phyloP scores from a whole-genome alignment of 805 yeast species.

The Torulaspora microellipsoides region DNA sequence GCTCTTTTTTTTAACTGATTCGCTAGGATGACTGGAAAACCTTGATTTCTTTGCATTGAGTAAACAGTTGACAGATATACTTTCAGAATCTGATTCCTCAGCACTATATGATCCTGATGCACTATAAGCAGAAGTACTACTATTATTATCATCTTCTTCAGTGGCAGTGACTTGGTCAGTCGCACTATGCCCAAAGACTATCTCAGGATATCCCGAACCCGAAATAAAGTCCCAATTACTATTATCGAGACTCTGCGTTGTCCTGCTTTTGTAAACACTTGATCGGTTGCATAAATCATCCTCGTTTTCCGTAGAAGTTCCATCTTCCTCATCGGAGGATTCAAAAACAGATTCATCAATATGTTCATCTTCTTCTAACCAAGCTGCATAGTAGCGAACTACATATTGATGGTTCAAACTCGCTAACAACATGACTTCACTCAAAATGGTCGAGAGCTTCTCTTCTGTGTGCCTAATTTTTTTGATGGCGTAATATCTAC shows the following conservation, averaged over 20 bases:
- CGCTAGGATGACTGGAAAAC: conserved; percentile 2
- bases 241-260: conserved; percentile 19
- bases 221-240: conserved; percentile 63
- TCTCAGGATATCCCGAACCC: conserved; percentile 44
- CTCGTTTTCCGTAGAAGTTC: conserved; percentile 12
- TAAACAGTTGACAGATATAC: background rate
- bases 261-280: conserved; percentile 31
- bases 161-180: conserved; percentile 20
- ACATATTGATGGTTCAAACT: conserved; percentile 92
- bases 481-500: conserved; percentile 90
- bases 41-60: background rate
- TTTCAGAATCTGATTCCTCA: background rate
- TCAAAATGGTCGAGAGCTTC: conserved; percentile 72
- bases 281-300: conserved; percentile 28
- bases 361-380: conserved; percentile 75
- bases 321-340: conserved; percentile 32
- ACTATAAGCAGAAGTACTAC: conserved; percentile 5
- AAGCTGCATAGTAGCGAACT: conserved; percentile 93
- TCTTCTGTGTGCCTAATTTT: conserved; percentile 81
- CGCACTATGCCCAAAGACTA: conserved; percentile 46
- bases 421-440: conserved; percentile 89
- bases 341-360: conserved; percentile 36
- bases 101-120: conserved; percentile 3
- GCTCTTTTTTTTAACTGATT: conserved; percentile 41
- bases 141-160: conserved; percentile 25